Conservation (phyloP, 2,329 filamentous ascomycete genomes). For the Xylariaceae sp. region DNA sequence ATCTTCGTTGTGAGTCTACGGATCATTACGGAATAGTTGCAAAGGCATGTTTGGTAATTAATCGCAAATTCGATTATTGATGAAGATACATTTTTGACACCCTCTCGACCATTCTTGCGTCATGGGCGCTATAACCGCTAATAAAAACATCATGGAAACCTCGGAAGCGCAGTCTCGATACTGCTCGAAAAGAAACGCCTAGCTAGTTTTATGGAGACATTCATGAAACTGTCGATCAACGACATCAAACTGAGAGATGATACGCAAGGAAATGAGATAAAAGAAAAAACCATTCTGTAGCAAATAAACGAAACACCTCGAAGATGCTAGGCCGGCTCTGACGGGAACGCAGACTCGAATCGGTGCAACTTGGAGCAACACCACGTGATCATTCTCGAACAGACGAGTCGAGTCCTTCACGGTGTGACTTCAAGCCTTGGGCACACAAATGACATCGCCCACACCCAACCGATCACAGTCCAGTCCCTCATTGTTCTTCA, state of each 20-base stretch:
- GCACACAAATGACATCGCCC: conserved; percentile 44
- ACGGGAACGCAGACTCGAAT: neutral
- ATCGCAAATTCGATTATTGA: too few species aligned
- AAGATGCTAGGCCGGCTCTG: neutral
- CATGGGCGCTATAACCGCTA: neutral
- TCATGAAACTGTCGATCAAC: neutral
- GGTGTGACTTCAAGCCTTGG: conserved; percentile 17
- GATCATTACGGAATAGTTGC: too few species aligned
- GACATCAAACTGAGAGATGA: neutral
- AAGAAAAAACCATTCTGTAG: neutral
- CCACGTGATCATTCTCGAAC: neutral
- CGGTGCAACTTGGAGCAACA: neutral
- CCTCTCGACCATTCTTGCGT: too few species aligned
- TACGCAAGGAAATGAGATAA: neutral
- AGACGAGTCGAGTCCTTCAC: neutral
- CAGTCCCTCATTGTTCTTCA: conserved; percentile 41
- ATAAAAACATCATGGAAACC: neutral
- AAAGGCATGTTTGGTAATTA: too few species aligned
- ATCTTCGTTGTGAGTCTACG: too few species aligned
- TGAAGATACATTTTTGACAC: too few species aligned
- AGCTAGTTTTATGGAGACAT: neutral
- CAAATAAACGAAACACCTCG: neutral
- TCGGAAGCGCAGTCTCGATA: neutral
- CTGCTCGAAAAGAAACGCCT: neutral
- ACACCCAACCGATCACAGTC: conserved; percentile 43